Base-by-base conservation (phyloP, 768 basidiomycete genomes). In the Termitomyces sp. region DNA sequence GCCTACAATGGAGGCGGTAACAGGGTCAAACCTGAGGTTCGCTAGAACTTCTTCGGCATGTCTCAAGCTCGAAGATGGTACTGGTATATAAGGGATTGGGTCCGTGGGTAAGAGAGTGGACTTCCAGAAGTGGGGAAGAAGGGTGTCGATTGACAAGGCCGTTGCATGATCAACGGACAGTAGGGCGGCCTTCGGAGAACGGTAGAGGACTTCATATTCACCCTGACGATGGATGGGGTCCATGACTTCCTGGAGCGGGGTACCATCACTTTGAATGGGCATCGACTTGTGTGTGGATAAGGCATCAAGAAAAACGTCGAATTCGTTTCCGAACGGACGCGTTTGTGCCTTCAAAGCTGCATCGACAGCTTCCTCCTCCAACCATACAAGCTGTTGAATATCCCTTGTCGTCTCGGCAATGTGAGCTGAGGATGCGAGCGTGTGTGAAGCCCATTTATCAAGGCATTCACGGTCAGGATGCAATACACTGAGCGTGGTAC, bases 81-180 rank as follows among this genome's bases (percentile, higher is more conserved):
- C 86, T 24, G 88, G 80, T 18, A 80, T 59, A 66, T 79, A 80
- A 0, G 79, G 47, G 4, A 79, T 62, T 10, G 88, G 84, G 0
- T 63, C 59, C 4, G 67, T 48, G 2, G 90, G 86, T 12, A 95
- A 71, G 1, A 84, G 75, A 16, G 82, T 82, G 8, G 88, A 81
- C 61, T 84, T 90, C 83, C 90, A 89, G 74, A 83, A 87, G 14
- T 76, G 79, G 1, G 91, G 93, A n/a, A 92, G 76, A 61, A 82
- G 64, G 10, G 76, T 78, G 62, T 89, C 87, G 60, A 94, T 75
- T 22, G 68, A 68, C 47, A 68, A 67, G 46, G 79, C 81, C 30
- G 75, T 68, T 5, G 67, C 69, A 0, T 67, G 63, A 34, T 74
- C 72, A 34, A 88, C 67, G 1, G 83, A 79, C 45, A 89, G 60